Conservation (phyloP, 2,329 filamentous ascomycete genomes). For the Hymenoscyphus scutula region DNA sequence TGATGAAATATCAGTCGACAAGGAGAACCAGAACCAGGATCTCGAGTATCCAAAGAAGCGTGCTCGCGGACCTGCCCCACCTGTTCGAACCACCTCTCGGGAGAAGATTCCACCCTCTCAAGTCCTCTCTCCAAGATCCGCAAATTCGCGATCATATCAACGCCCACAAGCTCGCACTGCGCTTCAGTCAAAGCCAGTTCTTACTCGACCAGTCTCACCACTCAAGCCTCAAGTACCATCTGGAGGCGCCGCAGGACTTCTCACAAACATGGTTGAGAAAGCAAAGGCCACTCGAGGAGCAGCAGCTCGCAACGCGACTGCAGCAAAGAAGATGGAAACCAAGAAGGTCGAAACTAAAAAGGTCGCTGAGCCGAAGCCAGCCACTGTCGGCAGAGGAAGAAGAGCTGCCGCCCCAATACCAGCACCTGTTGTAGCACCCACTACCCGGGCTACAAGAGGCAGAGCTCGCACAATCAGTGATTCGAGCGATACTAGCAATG, state of each 20-base stretch:
- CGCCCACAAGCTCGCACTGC: slow-evolving; percentile 29
- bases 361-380: slow-evolving; percentile 17
- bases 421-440: slow-evolving; percentile 34
- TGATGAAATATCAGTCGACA: slow-evolving; percentile 65
- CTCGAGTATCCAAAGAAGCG: slow-evolving; percentile 70
- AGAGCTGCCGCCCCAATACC: slow-evolving; percentile 29
- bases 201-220: slow-evolving; percentile 60
- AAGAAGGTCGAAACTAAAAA: slow-evolving; percentile 2
- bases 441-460: slow-evolving; percentile 47
- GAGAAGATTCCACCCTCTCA: slow-evolving; percentile 49
- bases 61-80: slow-evolving; percentile 36
- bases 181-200: slow-evolving; percentile 55
- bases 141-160: slow-evolving; percentile 56
- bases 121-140: slow-evolving; percentile 64
- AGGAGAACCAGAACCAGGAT: slow-evolving; percentile 79
- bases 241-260: slow-evolving; percentile 43
- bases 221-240: slow-evolving; percentile 47
- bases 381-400: slow-evolving; percentile 29
- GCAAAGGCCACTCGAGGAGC: slow-evolving; percentile 54
- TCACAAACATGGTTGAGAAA: slow-evolving; percentile 60
- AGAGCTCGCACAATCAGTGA: slow-evolving; percentile 60
- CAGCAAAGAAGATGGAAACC: slow-evolving; percentile 4
- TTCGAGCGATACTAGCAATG: slow-evolving; percentile 58
- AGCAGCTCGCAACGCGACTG: slow-evolving; percentile 39
- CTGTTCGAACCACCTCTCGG: slow-evolving; percentile 41